phyloP scores from a whole-genome alignment of 2,329 filamentous ascomycete species.

The Verticillium dahliae region DNA sequence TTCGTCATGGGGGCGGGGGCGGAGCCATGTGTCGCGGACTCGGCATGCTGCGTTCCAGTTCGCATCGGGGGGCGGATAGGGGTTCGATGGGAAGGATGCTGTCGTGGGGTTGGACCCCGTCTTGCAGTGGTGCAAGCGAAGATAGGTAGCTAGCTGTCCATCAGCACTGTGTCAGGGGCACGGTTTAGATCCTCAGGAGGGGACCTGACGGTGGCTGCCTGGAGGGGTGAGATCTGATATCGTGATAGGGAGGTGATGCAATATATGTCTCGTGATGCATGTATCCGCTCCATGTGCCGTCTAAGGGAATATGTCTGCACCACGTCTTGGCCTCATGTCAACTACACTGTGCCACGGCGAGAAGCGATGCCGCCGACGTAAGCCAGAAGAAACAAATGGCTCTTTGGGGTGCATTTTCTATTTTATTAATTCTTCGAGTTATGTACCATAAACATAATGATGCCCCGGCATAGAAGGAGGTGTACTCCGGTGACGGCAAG shows the following conservation, averaged over 20 bases:
- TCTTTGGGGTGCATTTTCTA: too few relatives aligned
- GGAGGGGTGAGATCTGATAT: neutral
- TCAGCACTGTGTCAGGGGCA: neutral
- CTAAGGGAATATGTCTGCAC: neutral
- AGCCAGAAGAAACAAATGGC: too few relatives aligned
- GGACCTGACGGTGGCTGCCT: neutral
- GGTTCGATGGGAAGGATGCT: neutral
- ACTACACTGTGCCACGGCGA: too few relatives aligned
- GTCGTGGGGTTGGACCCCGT: neutral
- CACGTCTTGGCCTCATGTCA: too few relatives aligned
- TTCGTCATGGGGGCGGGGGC: constrained; percentile 11
- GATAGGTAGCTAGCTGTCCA: neutral
- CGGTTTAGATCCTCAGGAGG: neutral
- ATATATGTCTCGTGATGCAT: neutral
- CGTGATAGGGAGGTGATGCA: neutral
- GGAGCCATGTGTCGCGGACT: constrained; percentile 3
- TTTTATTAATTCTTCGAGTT: too few relatives aligned
- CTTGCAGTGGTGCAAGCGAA: neutral
- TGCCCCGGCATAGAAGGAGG: too few relatives aligned
- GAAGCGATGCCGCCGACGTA: too few relatives aligned
- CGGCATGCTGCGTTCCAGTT: constrained; percentile 8
- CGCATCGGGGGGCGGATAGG: neutral
- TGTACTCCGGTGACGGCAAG: too few relatives aligned
- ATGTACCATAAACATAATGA: too few relatives aligned
- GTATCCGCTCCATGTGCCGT: neutral